Base-by-base conservation (phyloP, 2,329 filamentous ascomycete species). In the Diaporthe ilicicola region DNA sequence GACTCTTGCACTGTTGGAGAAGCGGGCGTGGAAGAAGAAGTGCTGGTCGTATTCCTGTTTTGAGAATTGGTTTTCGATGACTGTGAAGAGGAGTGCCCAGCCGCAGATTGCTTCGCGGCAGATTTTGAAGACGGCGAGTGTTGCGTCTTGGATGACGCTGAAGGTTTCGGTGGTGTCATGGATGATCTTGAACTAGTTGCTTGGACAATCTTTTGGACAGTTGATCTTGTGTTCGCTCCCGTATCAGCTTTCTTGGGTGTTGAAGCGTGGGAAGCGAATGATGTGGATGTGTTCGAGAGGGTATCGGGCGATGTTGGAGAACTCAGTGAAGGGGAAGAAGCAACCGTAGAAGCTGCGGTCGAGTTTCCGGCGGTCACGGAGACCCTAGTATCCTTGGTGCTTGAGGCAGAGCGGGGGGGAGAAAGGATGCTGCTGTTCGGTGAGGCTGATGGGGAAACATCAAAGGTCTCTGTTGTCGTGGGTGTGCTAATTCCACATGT, bases 1-100 rank as follows among this genome's bases (percentile, higher is more conserved):
- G 93, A 96, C 79, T 99, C 96, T 80, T 99, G 96, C 1, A 97
- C 96, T 0, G 95, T 94, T 2, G 95, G 95, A 0, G 90, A 89
- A 1, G 92, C 82, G 24, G 74, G 34, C 13, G 61, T 56, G 3
- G 74, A 53, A 24, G 74, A 71, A 4, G 73, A 68, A 6, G 70
- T 66, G 42, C 24, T 53, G 55, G 65, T 70, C 19, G 71, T 13
- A 27, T 53, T 70, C 22, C 59, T 73, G 39, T 70, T 62, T 39
- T 70, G 66, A 3, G 59, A 19, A 32, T 37, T 59, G 34, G 61
- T 55, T 17, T 54, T 53, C n/a, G 50, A 55, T 15, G 69, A n/a
- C 27, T 71, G 64, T 32, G 44, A 61, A 15, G 69, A 51, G 10
- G 70, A 42, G 22, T 59, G 27, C 7, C 59, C 59, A 29, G 29